A percentile compares a stretch with the other conserved stretches of the same genome.
These are phyloP conservation scores for Chalciporus piperatus DNA, from an alignment of 768 basidiomycete species.

Conservation along the genomic window DNA sequence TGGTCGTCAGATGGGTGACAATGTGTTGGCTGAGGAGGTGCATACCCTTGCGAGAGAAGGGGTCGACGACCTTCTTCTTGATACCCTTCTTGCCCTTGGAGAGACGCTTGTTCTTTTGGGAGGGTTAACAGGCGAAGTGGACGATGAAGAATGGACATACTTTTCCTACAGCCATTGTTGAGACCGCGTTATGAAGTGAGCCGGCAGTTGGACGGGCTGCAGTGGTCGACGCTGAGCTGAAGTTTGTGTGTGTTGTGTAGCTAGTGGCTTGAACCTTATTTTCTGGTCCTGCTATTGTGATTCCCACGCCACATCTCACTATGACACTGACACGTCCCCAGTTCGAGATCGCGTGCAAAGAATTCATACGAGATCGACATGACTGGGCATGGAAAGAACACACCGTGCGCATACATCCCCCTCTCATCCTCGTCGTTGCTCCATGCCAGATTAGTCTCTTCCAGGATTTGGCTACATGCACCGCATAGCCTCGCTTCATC, in stretches of 20 bases:
- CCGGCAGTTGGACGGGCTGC: slow-evolving; percentile 49
- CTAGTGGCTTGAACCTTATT: slow-evolving; percentile 63
- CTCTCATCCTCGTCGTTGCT: slow-evolving; percentile 11
- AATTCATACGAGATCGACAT: slow-evolving; percentile 39
- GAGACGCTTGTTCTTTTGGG: slow-evolving; percentile 86
- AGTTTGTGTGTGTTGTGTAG: slow-evolving; percentile 20
- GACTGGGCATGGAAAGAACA: slow-evolving; percentile 67
- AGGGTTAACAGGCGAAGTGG: slow-evolving; percentile 1
- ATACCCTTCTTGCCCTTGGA: slow-evolving; percentile 99
- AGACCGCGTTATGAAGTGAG: slow-evolving; percentile 41
- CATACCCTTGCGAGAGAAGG: slow-evolving; percentile 97
- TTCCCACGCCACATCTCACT: slow-evolving; percentile 42
- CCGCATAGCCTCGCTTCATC: slow-evolving; percentile 31
- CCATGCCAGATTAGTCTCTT: slow-evolving; percentile 26
- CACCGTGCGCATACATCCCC: slow-evolving; percentile 38
- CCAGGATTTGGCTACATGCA: slow-evolving; percentile 48
- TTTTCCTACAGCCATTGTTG: slow-evolving; percentile 86
- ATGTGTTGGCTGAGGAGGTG: not conserved
- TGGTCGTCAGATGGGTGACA: not conserved
- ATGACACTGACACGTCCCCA: slow-evolving; percentile 47
- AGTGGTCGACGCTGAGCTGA: slow-evolving; percentile 25
- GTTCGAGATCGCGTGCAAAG: slow-evolving; percentile 60
- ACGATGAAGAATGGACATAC: slow-evolving; percentile 37
- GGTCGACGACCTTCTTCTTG: slow-evolving; percentile 99
- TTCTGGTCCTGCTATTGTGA: slow-evolving; percentile 31